phyloP scores from a whole-genome alignment of 441 rosid species.

The Biscutella laevigata region DNA sequence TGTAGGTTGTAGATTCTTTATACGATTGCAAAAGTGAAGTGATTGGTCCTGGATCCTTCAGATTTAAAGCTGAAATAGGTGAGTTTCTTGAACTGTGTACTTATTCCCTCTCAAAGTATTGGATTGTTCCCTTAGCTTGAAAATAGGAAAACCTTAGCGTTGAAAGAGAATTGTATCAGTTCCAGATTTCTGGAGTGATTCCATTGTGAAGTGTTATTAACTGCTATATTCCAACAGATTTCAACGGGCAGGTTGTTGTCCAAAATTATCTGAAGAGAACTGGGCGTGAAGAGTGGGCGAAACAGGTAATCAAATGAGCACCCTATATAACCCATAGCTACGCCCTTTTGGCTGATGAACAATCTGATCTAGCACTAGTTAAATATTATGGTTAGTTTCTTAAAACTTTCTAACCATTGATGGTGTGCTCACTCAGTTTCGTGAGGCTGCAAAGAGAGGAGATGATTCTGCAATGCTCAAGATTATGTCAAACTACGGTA shows the following conservation, averaged over 20 bases:
- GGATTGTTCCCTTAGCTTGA: not conserved
- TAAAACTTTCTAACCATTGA: not conserved
- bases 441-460: constrained; percentile 54
- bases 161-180: not conserved
- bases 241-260: constrained; percentile 75
- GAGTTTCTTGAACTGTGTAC: constrained; percentile 20
- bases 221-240: constrained; percentile 55
- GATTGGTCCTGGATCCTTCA: constrained; percentile 96
- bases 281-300: constrained; percentile 85
- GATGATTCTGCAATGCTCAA: constrained; percentile 62
- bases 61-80: constrained; percentile 99
- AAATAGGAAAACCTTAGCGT: not conserved
- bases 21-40: constrained; percentile 99
- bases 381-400: not conserved
- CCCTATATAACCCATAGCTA: not conserved
- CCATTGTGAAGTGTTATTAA: not conserved
- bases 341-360: constrained; percentile 1
- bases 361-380: not conserved
- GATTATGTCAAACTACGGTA: constrained; percentile 85
- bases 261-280: constrained; percentile 80
- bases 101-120: not conserved
- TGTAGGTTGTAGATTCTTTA: constrained; percentile 87
- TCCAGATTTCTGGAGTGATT: not conserved
- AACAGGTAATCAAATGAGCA: constrained; percentile 43
- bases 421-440: constrained; percentile 47